Conservation (phyloP, 139 green algal species). For the Astrephomene gubernaculifera region DNA sequence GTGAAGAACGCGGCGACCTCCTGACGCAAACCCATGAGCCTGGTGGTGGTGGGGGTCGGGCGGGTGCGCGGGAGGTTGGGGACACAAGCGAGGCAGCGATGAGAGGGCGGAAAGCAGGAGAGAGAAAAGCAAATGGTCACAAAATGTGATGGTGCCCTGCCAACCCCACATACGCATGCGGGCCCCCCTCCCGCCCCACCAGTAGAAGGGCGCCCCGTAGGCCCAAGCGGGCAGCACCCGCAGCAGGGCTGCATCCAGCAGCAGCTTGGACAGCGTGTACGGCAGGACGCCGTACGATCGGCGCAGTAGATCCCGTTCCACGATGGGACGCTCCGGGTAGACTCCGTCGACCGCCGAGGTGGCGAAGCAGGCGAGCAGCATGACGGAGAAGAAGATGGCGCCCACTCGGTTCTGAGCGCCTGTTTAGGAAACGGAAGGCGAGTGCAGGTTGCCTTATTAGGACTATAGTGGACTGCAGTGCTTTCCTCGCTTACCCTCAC, state of each 20-base stretch:
- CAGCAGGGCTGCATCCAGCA: conserved; percentile 82
- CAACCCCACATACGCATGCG: not conserved
- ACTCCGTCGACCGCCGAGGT: conserved; percentile 79
- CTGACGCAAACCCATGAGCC: conserved; percentile 66
- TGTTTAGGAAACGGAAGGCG: not conserved
- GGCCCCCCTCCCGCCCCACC: no score
- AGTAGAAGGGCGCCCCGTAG: conserved; percentile 79
- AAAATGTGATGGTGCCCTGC: not conserved
- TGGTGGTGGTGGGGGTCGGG: not conserved
- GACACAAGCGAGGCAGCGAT: no score
- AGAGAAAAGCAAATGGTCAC: not conserved
- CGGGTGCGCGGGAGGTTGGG: not conserved
- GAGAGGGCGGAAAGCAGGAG: no score
- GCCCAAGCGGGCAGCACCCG: conserved; percentile 74
- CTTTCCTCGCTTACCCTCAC: no score
- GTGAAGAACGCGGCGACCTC: conserved; percentile 59
- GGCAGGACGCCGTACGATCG: not conserved
- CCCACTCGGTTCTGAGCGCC: conserved; percentile 76
- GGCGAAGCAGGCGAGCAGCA: conserved; percentile 77
- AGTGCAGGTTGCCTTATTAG: not conserved
- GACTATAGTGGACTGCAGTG: no score
- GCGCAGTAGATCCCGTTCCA: conserved; percentile 45
- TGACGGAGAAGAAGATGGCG: conserved; percentile 84
- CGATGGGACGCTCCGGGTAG: conserved; percentile 60
- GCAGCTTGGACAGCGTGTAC: conserved; percentile 67